Conservation (phyloP, 1,284 basidiomycete genomes). For the Cryptococcus sp. region DNA sequence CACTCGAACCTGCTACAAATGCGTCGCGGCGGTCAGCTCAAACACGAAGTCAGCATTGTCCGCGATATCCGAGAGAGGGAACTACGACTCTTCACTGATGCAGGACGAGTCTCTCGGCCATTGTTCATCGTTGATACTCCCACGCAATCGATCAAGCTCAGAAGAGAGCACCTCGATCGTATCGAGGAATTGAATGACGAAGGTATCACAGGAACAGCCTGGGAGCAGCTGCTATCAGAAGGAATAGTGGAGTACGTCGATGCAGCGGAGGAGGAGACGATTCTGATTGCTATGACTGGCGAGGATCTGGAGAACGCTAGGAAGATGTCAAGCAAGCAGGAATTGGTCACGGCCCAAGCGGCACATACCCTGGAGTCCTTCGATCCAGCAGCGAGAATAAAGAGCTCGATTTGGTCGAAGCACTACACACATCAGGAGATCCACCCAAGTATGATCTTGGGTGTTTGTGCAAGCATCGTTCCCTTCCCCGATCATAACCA, state of each 20-base stretch:
- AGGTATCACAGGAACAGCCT: constrained; percentile 64
- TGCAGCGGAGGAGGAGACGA: constrained; percentile 98
- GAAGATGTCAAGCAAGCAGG: constrained; percentile 30
- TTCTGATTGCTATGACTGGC: constrained; percentile 98
- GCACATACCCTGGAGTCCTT: constrained; percentile 59
- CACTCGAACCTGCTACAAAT: constrained; percentile 92
- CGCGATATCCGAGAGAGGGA: constrained; percentile 96
- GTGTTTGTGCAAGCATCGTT: constrained; percentile 97
- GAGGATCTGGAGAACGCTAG: constrained; percentile 86
- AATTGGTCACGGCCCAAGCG: constrained; percentile 55
- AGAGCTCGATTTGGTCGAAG: constrained; percentile 75
- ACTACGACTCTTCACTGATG: constrained; percentile 91
- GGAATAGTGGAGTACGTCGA: constrained; percentile 95
- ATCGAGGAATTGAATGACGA: constrained; percentile 56
- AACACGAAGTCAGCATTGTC: constrained; percentile 93
- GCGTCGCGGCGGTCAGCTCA: constrained; percentile 92
- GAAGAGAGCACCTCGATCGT: constrained; percentile 77
- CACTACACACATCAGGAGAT: constrained; percentile 99
- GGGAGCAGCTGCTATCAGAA: constrained; percentile 80
- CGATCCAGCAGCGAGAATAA: constrained; percentile 85
- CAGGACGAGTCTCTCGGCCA: constrained; percentile 93
- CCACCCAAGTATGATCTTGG: constrained; percentile 98
- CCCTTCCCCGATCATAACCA: constrained; percentile 99
- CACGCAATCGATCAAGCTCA: constrained; percentile 68
- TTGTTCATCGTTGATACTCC: constrained; percentile 96